Evolutionary conservation across 1,284 basidiomycete species (phyloP).

Genomic region (Ceratobasidium sp.): DNA sequence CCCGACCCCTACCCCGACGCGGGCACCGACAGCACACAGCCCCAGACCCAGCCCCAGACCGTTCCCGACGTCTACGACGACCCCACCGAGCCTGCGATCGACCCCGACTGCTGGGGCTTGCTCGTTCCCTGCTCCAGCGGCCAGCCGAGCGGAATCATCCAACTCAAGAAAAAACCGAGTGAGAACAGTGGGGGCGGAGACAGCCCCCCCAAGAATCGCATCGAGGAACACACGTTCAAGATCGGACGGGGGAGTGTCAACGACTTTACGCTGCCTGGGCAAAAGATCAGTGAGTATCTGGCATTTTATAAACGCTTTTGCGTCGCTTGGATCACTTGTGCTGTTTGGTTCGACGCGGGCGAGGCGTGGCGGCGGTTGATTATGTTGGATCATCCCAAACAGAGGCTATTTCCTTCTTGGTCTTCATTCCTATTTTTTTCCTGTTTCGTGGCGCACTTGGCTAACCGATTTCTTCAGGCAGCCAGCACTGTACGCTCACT

Average conservation of each 20-base stretch:
- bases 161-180: not conserved
- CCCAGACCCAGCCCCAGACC: conserved; percentile 27
- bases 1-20: conserved; percentile 19
- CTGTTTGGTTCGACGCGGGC: not conserved
- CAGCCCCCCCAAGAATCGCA: not conserved
- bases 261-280: conserved; percentile 14
- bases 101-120: conserved; percentile 36
- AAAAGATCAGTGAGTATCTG: conserved; percentile 28
- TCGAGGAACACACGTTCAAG: conserved; percentile 17
- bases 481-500: conserved; percentile 11
- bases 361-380: not conserved
- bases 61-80: not conserved
- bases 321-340: too few species aligned
- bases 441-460: not conserved
- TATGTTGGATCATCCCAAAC: not conserved
- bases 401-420: too few species aligned
- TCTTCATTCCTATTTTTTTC: not conserved
- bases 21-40: conserved; percentile 25
- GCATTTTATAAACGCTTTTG: too few species aligned
- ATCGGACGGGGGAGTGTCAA: conserved; percentile 19
- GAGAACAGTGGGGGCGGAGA: not conserved
- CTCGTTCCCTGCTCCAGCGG: conserved; percentile 17
- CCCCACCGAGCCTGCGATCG: not conserved
- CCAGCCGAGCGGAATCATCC: conserved; percentile 26
- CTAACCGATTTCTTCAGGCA: conserved; percentile 11